phyloP scores from a whole-genome alignment of 2,329 filamentous ascomycete species.

The Cercospora janseana region DNA sequence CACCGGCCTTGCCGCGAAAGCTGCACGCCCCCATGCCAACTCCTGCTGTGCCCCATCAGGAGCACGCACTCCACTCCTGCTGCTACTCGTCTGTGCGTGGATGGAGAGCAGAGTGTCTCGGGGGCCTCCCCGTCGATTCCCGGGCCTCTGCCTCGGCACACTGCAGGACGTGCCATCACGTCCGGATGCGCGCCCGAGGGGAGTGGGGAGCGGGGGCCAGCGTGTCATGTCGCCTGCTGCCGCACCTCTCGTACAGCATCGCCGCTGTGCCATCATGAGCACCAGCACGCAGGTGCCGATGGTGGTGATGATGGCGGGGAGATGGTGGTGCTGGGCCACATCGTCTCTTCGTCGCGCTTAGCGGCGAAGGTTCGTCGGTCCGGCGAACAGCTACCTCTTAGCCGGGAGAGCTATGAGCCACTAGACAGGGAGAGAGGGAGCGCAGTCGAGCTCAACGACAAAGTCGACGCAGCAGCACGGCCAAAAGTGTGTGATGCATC shows the following conservation, averaged over 20 bases:
- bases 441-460: slow-evolving; percentile 12
- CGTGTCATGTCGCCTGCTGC: slow-evolving; percentile 7
- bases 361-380: slow-evolving; percentile 23
- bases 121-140: not conserved
- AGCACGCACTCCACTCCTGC: not conserved
- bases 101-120: slow-evolving; percentile 6
- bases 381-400: slow-evolving; percentile 24
- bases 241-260: too few relatives aligned
- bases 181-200: not conserved
- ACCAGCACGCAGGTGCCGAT: too few relatives aligned
- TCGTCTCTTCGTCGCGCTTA: slow-evolving; percentile 16
- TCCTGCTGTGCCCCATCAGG: too few relatives aligned
- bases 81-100: not conserved
- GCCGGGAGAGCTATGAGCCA: slow-evolving; percentile 22
- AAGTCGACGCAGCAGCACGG: not conserved
- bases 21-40: too few relatives aligned
- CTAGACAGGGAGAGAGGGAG: not conserved
- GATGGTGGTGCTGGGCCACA: slow-evolving; percentile 5
- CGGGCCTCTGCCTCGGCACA: slow-evolving; percentile 6
- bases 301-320: too few relatives aligned
- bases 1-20: too few relatives aligned
- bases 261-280: too few relatives aligned
- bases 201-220: not conserved
- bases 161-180: not conserved
- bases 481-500: too few relatives aligned